Evolutionary conservation across 2,329 filamentous ascomycete species (phyloP).

Genomic region (Stachybotrys echinatus): DNA sequence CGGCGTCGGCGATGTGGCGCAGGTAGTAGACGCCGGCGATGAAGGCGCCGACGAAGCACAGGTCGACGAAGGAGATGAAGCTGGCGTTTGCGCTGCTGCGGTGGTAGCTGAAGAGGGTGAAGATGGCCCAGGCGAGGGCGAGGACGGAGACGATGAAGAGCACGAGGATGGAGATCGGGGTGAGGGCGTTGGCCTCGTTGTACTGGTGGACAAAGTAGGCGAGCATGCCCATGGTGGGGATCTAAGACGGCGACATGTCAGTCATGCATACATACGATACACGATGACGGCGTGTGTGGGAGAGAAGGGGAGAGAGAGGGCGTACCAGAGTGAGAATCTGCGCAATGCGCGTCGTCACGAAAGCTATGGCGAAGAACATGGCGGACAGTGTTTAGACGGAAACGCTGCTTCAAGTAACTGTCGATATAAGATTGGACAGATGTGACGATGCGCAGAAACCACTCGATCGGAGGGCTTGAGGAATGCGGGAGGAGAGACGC

Average conservation of each 20-base stretch:
- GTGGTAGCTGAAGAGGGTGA: conserved; percentile 63
- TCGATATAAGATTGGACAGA: neutral
- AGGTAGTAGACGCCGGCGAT: conserved; percentile 58
- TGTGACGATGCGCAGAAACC: neutral
- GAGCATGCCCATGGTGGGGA: conserved; percentile 62
- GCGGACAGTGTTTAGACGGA: conserved; percentile 15
- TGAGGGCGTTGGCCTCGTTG: conserved; percentile 49
- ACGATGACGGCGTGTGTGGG: neutral
- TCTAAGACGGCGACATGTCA: conserved; percentile 32
- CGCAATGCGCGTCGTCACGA: conserved; percentile 56
- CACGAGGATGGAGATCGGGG: conserved; percentile 58
- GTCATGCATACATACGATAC: conserved; percentile 4
- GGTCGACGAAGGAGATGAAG: conserved; percentile 56
- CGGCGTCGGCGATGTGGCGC: conserved; percentile 51
- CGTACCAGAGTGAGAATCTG: conserved; percentile 60
- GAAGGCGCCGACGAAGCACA: conserved; percentile 57
- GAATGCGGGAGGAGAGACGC: neutral
- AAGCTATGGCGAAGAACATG: conserved; percentile 60
- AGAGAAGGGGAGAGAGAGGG: conserved; percentile 4
- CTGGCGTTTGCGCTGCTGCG: conserved; percentile 54
- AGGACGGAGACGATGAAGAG: conserved; percentile 64
- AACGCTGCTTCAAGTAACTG: neutral
- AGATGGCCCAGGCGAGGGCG: conserved; percentile 57
- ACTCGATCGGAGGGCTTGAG: no score
- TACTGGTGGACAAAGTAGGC: conserved; percentile 61